Evolutionary conservation across 345 rosid species (phyloP).

Genomic region (Sonneratia alba): DNA sequence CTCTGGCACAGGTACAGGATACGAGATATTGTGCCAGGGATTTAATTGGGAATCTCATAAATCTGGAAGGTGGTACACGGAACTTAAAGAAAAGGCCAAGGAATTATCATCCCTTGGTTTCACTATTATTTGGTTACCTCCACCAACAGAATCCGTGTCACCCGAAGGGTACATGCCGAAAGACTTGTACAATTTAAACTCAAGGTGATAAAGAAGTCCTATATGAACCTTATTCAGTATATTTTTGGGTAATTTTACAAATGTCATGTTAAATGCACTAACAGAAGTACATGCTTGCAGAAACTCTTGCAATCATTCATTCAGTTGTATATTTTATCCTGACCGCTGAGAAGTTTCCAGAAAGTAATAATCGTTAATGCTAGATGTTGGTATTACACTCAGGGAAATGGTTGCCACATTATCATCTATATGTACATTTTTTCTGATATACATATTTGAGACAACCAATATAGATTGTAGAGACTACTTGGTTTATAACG

Average conservation of each 20-base stretch:
- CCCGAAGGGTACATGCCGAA: slow-evolving; percentile 99
- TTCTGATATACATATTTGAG: background rate
- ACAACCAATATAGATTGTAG: background rate
- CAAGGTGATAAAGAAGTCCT: slow-evolving; percentile 40
- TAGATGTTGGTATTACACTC: background rate
- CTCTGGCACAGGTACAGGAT: slow-evolving; percentile 80
- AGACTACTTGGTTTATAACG: too few relatives aligned
- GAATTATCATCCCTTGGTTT: slow-evolving; percentile 76
- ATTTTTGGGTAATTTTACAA: background rate
- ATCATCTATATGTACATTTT: background rate
- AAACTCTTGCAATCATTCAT: background rate
- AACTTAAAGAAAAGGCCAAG: slow-evolving; percentile 58
- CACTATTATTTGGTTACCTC: slow-evolving; percentile 87
- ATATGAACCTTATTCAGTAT: background rate
- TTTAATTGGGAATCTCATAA: slow-evolving; percentile 98
- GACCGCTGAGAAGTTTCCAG: background rate
- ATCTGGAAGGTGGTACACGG: slow-evolving; percentile 77
- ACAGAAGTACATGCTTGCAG: background rate
- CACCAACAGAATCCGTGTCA: slow-evolving; percentile 95
- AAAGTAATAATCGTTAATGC: background rate
- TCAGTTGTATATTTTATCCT: background rate
- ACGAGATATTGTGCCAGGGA: slow-evolving; percentile 85
- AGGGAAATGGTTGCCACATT: background rate
- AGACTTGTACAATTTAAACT: slow-evolving; percentile 81
- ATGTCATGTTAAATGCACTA: background rate